Percentiles rank a stretch among this genome's conserved stretches.
Conservation (phyloP, 768 basidiomycete genomes). For the Tulasnella sp. region DNA sequence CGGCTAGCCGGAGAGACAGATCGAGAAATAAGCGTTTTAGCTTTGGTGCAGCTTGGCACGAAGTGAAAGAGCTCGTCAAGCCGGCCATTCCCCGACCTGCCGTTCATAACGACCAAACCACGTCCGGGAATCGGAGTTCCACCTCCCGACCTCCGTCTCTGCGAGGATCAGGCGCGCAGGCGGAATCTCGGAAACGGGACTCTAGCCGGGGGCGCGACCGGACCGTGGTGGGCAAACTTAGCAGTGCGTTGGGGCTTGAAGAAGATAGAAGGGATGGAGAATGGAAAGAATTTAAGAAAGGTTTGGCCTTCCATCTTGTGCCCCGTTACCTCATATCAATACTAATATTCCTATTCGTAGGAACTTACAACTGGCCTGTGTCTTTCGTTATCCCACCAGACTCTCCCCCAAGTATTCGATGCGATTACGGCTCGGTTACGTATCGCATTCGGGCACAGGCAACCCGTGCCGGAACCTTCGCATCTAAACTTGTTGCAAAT, state of each 20-base stretch:
- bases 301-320: slow-evolving; percentile 39
- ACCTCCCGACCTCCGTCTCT: not conserved
- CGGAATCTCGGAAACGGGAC: slow-evolving; percentile 3
- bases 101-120: not conserved
- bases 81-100: not conserved
- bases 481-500: slow-evolving; percentile 59
- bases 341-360: slow-evolving; percentile 40
- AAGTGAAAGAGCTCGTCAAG: slow-evolving; percentile 15
- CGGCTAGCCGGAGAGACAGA: not conserved
- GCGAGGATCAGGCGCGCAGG: not conserved
- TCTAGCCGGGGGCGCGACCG: slow-evolving; percentile 33
- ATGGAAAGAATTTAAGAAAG: slow-evolving; percentile 89
- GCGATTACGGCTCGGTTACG: slow-evolving; percentile 67
- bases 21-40: slow-evolving; percentile 21
- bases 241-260: slow-evolving; percentile 38
- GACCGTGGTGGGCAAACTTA: slow-evolving; percentile 39
- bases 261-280: slow-evolving; percentile 36
- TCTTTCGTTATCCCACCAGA: slow-evolving; percentile 79
- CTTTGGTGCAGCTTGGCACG: slow-evolving; percentile 23
- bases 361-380: slow-evolving; percentile 91
- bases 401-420: slow-evolving; percentile 70
- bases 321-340: not conserved
- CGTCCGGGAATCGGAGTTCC: not conserved
- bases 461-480: slow-evolving; percentile 78
- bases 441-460: slow-evolving; percentile 82